These are phyloP conservation scores for Trichoderma hamatum DNA, from an alignment of 2,329 filamentous ascomycete species.

Conservation along the genomic window DNA sequence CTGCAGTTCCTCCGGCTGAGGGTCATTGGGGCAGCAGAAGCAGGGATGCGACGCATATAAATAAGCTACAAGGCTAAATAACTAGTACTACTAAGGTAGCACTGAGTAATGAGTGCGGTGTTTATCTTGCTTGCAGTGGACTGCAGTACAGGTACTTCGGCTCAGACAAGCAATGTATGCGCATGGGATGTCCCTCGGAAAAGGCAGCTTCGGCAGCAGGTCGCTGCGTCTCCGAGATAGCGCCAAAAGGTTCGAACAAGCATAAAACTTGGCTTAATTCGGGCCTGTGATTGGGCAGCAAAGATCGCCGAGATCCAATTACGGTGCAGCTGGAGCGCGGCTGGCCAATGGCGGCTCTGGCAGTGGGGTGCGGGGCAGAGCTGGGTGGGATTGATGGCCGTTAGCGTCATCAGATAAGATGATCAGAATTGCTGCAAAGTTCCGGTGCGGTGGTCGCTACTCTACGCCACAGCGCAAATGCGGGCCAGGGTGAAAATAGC, in stretches of 20 bases:
- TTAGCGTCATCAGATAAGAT: slow-evolving; percentile 25
- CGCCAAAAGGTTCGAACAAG: not conserved
- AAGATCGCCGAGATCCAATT: slow-evolving; percentile 3
- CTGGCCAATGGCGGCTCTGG: not conserved
- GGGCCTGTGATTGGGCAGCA: not conserved
- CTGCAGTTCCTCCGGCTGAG: slow-evolving; percentile 22
- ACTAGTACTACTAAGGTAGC: not conserved
- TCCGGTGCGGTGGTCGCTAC: not conserved
- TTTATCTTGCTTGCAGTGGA: slow-evolving; percentile 5
- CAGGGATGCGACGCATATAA: slow-evolving; percentile 11
- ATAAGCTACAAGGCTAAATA: slow-evolving; percentile 13
- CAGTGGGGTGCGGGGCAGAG: not conserved
- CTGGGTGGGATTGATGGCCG: slow-evolving; percentile 24
- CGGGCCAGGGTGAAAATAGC: slow-evolving; percentile 6
- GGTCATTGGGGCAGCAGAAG: not conserved
- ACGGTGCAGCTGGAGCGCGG: not conserved
- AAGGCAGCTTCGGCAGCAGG: not conserved
- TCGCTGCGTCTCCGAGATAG: not conserved
- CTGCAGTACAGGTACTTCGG: not conserved
- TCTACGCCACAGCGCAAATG: not conserved
- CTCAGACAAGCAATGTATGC: not conserved
- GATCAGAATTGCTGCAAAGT: not conserved
- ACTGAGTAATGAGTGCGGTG: slow-evolving; percentile 7
- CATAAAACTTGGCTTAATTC: slow-evolving; percentile 18
- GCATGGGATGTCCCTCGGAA: not conserved